Percentiles rank a stretch among this genome's conserved stretches.
Conservation (phyloP, 768 basidiomycete species). For the Boletellus emodensis region DNA sequence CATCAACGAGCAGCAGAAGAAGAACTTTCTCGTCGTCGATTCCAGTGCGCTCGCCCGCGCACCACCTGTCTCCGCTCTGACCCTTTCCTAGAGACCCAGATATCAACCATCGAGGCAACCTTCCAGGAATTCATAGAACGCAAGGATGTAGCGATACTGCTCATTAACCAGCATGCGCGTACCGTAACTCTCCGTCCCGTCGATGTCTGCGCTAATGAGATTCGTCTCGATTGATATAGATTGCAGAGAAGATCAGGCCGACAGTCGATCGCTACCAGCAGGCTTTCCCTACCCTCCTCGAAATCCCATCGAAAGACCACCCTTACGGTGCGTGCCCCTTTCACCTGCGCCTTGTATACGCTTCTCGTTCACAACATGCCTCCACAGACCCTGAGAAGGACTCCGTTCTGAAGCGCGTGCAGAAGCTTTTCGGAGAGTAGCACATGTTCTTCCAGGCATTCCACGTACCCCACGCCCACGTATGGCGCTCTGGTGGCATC, state of each 20-base stretch:
- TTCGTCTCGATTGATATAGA: conserved; percentile 41
- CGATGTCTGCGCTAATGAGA: conserved; percentile 5
- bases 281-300: conserved; percentile 93
- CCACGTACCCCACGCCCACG: conserved; percentile 7
- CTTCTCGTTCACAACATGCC: conserved; percentile 18
- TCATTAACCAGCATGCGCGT: conserved; percentile 97
- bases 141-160: conserved; percentile 90
- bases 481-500: conserved; percentile 6
- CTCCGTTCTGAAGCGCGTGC: conserved; percentile 92
- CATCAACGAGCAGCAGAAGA: conserved; percentile 84
- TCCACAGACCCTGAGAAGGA: conserved; percentile 87
- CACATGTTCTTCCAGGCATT: conserved; percentile 13
- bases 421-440: conserved; percentile 93
- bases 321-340: conserved; percentile 73
- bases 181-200: neutral
- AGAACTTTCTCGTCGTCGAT: conserved; percentile 97
- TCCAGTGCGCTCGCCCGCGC: conserved; percentile 57
- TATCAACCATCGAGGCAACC: conserved; percentile 82
- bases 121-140: conserved; percentile 95
- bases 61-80: conserved; percentile 8
- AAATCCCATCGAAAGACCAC: conserved; percentile 98
- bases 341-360: neutral
- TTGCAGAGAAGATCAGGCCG: conserved; percentile 96
- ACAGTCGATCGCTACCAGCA: conserved; percentile 94
- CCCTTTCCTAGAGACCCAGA: conserved; percentile 70